Evolutionary conservation across 306 rosid genomes (phyloP), one percentile per base, ranked within the genome.

Genomic region (Begonia loranthoides): DNA sequence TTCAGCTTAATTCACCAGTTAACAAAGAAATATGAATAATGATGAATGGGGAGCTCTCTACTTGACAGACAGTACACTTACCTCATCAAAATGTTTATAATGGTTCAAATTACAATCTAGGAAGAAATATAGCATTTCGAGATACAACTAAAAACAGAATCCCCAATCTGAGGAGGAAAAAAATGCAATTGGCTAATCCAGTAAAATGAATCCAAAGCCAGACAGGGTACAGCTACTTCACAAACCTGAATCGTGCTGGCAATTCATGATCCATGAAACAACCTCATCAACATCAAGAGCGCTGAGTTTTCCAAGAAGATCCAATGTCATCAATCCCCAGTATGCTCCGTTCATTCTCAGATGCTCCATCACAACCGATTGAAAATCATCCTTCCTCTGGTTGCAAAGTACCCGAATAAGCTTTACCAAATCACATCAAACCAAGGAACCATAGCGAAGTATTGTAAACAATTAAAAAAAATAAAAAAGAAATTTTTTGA

Each of bases 261-360:
- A 85, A 53, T 76, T 68, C 68, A 82, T 51, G 44, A 90, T 52
- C 95, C 90, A 80, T 9, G 94, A 76, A 66, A 80, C 76, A 74
- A 82, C 76, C 69, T 82, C 83, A 33, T 74, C 66, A 12, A 73
- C 78, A 66, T 90, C 78, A 11, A 85, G 82, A 17, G 62, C 14
- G 33, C 78, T 56, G 28, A 90, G 87, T 73, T 82, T 85, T 57
- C 85, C 92, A 13, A 85, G 54, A 46, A 90, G 64, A 70, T 90
- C 94, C 45, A 90, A 74, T 41, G 94, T 54, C 43, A 83, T 74
- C 74, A 90, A n/a, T 22, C 94, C 94, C 95, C 97, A 82, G 41
- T 85, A 90, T 10, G 83, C 92, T 34, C 97, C 97, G 58, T 65
- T 90, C 87, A 90, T 71, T 70, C 94, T 80, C 22, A 89, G 73